Base-by-base conservation (phyloP, 257 asterid genomes). In the Paulownia fortunei region DNA sequence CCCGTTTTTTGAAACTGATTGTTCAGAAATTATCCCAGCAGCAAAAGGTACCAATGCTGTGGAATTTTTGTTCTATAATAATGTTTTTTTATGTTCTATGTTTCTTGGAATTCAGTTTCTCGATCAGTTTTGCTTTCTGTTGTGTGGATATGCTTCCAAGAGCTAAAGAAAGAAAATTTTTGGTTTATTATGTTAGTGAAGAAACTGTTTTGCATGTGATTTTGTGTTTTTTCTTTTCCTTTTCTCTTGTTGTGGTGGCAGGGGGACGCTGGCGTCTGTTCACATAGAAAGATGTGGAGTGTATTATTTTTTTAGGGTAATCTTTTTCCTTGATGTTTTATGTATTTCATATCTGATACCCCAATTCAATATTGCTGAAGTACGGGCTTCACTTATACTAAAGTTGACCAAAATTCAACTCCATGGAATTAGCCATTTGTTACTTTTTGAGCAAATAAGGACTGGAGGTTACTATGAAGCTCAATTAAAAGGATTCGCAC, bases 11-110 rank as follows among this genome's bases (percentile, higher is more conserved):
- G 76, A 30, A 65, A 24, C 69, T 65, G 75, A 69, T 87, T 63
- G 82, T 80, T 54, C 80, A 73, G 67, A 81, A 63, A 41, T 18
- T 77, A 4, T 60, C 81, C 67, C 78, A 65, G 58, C 83, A 58
- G 56, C 84, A 58, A 16, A 90, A 90, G 94, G 97, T 90, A 76
- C 34, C 46, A n/a, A 55, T 76, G 62, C 23, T 2, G 56, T 21
- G 51, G 60, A 34, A 32, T 21, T 54, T 68, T 8, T 12, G 54
- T 24, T 26, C 34, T 27, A 8, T 64, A 44, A n/a, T 76, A 5
- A 0, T 42, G 15, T n/a, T 27, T 62, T 63, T 18, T 44, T 0
- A 9, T 24, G 36, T 1, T 47, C 18, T 4, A 32, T 72, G 69
- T 5, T 19, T 63, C 24, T 27, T 56, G 36, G 56, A 23, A 54